Percentiles rank a stretch among this genome's conserved stretches.
Conservation (phyloP, 768 basidiomycete genomes). For the Boletus rubescentipes region DNA sequence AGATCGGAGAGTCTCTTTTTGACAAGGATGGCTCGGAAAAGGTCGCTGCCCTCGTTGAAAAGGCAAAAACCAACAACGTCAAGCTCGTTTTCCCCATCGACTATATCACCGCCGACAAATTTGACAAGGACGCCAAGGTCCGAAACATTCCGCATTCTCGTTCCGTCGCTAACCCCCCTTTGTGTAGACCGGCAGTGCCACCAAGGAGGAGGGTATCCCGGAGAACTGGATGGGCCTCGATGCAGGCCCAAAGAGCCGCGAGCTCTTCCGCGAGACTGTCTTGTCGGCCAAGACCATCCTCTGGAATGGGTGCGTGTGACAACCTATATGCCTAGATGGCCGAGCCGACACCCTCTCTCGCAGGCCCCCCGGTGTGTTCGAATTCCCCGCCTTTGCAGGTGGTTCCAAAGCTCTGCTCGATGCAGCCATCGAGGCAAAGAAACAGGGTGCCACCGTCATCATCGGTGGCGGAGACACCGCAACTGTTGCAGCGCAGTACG, state of each 20-base stretch:
- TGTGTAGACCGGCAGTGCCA: slow-evolving; percentile 64
- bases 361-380: slow-evolving; percentile 97
- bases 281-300: slow-evolving; percentile 91
- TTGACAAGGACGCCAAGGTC: slow-evolving; percentile 87
- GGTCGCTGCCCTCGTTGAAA: slow-evolving; percentile 79
- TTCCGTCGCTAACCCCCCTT: slow-evolving; percentile 4
- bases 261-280: slow-evolving; percentile 79
- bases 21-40: slow-evolving; percentile 87
- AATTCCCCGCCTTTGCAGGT: slow-evolving; percentile 86
- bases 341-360: slow-evolving; percentile 5
- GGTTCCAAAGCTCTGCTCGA: slow-evolving; percentile 85
- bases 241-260: slow-evolving; percentile 78
- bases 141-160: slow-evolving; percentile 15
- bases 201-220: slow-evolving; percentile 86
- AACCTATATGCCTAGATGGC: not conserved
- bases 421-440: slow-evolving; percentile 82
- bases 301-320: slow-evolving; percentile 78
- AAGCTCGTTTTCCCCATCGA: slow-evolving; percentile 95
- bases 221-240: slow-evolving; percentile 96
- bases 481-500: slow-evolving; percentile 88
- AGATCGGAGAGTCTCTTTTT: slow-evolving; percentile 94
- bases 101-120: slow-evolving; percentile 93
- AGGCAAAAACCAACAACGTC: slow-evolving; percentile 90
- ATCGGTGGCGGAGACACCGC: slow-evolving; percentile 96
- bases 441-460: slow-evolving; percentile 87